These are phyloP conservation scores for Spizellomyces sp. DNA, from an alignment of 192 early-diverging fungal genomes.

Conservation along the genomic window DNA sequence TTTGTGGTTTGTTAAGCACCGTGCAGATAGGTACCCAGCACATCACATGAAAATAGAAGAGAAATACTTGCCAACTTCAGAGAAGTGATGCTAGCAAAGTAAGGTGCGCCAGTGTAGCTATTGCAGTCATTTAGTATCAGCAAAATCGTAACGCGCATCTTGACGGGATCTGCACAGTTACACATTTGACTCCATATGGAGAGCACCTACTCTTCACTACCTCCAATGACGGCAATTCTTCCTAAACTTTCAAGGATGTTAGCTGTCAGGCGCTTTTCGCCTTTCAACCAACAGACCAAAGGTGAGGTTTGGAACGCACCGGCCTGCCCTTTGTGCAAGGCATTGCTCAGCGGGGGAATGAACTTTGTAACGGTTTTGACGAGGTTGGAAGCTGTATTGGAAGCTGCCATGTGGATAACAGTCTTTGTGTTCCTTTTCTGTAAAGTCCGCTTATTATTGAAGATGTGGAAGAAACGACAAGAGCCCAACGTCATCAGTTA, in stretches of 20 bases:
- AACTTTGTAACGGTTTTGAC: slow-evolving; percentile 10
- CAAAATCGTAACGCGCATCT: neutral
- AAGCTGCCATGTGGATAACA: too few relatives aligned
- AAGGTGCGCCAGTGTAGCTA: slow-evolving; percentile 80
- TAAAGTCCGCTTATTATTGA: too few relatives aligned
- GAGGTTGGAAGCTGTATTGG: too few relatives aligned
- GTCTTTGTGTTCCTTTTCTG: too few relatives aligned
- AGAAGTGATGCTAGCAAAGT: slow-evolving; percentile 75
- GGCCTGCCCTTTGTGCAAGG: slow-evolving; percentile 80
- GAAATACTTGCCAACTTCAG: slow-evolving; percentile 63
- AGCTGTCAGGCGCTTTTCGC: too few relatives aligned
- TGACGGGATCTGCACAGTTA: neutral
- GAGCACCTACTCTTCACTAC: slow-evolving; percentile 73
- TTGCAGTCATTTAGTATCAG: neutral
- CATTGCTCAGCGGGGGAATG: slow-evolving; percentile 60
- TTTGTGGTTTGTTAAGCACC: neutral
- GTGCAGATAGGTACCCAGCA: neutral
- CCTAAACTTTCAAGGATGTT: slow-evolving; percentile 41
- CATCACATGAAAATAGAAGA: neutral
- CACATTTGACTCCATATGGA: neutral
- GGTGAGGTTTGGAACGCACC: slow-evolving; percentile 43
- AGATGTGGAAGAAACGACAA: too few relatives aligned
- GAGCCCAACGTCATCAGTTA: too few relatives aligned
- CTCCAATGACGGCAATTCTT: slow-evolving; percentile 73
- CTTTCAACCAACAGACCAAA: too few relatives aligned